phyloP scores from a whole-genome alignment of 2,329 filamentous ascomycete species.

The Simplicillium sp. region DNA sequence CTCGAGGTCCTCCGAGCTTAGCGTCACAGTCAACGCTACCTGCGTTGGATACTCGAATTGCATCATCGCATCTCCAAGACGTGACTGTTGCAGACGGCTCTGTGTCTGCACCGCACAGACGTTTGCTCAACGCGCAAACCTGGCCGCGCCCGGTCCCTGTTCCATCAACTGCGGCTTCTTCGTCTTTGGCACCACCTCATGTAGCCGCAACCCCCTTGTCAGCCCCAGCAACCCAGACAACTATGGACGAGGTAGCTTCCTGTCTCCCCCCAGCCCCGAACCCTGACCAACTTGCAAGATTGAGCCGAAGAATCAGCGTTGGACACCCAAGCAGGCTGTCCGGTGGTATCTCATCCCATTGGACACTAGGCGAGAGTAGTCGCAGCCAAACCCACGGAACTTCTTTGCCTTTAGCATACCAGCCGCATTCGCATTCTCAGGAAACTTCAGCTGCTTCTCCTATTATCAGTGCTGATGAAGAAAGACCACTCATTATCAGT shows the following conservation, averaged over 20 bases:
- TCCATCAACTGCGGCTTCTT: neutral
- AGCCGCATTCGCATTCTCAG: too few species aligned
- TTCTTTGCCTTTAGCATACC: too few species aligned
- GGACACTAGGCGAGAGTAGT: conserved; percentile 28
- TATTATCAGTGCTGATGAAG: conserved; percentile 18
- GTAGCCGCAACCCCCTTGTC: too few species aligned
- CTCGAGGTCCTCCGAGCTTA: too few species aligned
- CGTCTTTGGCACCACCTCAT: too few species aligned
- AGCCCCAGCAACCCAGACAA: neutral
- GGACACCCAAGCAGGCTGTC: conserved; percentile 31
- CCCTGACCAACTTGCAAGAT: conserved; percentile 27
- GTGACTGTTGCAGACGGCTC: neutral
- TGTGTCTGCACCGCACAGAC: conserved; percentile 8
- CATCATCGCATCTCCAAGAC: conserved; percentile 11
- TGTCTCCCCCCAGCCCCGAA: conserved; percentile 27
- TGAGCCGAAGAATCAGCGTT: conserved; percentile 27
- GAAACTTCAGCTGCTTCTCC: too few species aligned
- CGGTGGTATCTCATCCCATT: conserved; percentile 21
- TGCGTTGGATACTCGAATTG: conserved; percentile 19
- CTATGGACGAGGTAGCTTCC: conserved; percentile 21
- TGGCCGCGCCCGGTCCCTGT: conserved; percentile 28
- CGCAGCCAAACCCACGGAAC: too few species aligned
- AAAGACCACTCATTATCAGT: conserved; percentile 51
- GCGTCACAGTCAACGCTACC: too few species aligned
- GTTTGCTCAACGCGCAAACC: conserved; percentile 27